These are phyloP conservation scores for Rhinocladiella similis DNA, from an alignment of 2,329 filamentous ascomycete species.

Conservation along the genomic window DNA sequence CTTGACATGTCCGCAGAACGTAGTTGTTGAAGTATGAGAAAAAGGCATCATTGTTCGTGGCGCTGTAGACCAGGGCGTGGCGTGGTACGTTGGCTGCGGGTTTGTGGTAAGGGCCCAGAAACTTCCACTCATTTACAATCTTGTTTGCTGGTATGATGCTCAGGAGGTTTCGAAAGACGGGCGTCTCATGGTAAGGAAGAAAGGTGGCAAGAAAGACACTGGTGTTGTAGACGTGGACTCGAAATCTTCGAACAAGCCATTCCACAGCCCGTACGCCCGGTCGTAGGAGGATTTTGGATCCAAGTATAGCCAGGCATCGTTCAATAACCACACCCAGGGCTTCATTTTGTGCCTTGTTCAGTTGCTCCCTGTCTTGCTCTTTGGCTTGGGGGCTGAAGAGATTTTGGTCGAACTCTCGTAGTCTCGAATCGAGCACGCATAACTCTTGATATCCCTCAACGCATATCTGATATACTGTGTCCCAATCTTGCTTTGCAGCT, in stretches of 20 bases:
- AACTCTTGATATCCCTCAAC: slow-evolving; percentile 88
- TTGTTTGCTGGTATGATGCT: slow-evolving; percentile 76
- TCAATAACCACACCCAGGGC: slow-evolving; percentile 77
- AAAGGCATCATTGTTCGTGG: slow-evolving; percentile 74
- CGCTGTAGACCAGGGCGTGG: slow-evolving; percentile 78
- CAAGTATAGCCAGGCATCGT: slow-evolving; percentile 77
- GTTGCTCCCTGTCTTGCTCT: slow-evolving; percentile 79
- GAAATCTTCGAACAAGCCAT: slow-evolving; percentile 90
- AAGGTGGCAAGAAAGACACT: slow-evolving; percentile 77
- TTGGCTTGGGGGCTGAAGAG: slow-evolving; percentile 95
- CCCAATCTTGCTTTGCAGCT: slow-evolving; percentile 85
- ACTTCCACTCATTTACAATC: slow-evolving; percentile 74
- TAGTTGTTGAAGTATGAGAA: slow-evolving; percentile 76
- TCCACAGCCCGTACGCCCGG: slow-evolving; percentile 90
- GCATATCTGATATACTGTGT: slow-evolving; percentile 83
- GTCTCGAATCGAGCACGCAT: slow-evolving; percentile 80
- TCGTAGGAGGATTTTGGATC: slow-evolving; percentile 74
- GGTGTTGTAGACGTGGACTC: slow-evolving; percentile 90
- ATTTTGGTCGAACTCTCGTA: slow-evolving; percentile 69
- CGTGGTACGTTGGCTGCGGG: slow-evolving; percentile 75
- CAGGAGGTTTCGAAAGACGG: slow-evolving; percentile 80
- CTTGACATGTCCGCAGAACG: slow-evolving; percentile 70
- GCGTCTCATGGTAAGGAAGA: slow-evolving; percentile 85
- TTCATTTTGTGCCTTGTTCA: slow-evolving; percentile 78
- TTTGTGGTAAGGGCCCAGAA: slow-evolving; percentile 81